Evolutionary conservation across 768 basidiomycete genomes (phyloP), one percentile per base, ranked within the genome.

Genomic region (Lactarius hengduanensis): DNA sequence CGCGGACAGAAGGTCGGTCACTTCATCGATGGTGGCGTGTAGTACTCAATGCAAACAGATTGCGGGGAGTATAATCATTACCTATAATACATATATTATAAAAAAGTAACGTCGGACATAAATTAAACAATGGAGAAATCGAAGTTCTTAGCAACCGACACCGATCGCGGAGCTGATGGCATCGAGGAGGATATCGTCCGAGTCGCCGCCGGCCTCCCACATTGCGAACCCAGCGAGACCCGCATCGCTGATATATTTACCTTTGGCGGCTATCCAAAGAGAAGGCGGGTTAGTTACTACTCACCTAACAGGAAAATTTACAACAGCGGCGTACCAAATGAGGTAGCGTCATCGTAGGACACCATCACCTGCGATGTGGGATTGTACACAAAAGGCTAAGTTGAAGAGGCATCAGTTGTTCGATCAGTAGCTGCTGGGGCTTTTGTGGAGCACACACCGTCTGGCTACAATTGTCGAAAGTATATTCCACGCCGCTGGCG

Each of bases 191-290:
- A 76, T 67, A 65, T 76, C 73, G 7, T 79, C 54, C 70, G 70
- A 78, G 71, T 83, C 82, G 30, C 83, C 79, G 6, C 76, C 80
- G 22, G 76, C 73, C 65, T 83, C 78, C 71, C 80, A 83, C 76
- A 82, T 77, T 22, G 82, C 77, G 50, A 78, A 82, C 34, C 82
- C 83, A 15, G 54, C 70, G 20, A 83, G 75, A n/a, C 75, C 73
- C 0, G 64, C 11, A 18, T 72, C 22, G 26, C 69, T 65, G 69
- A 83, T 81, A 63, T 71, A 83, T 20, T 74, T 54, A 34, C 82
- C 82, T 72, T 83, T 83, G 57, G 75, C 77, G 55, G 76, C 80
- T 80, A 62, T 43, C 30, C 61, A 16, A 63, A n/a, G 16, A 13
- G 50, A 71, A 41, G 11, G 28, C 43, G 16, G 22, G 56, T 53